Base-by-base conservation (phyloP, 1,284 basidiomycete genomes). In the Chiua sp. region DNA sequence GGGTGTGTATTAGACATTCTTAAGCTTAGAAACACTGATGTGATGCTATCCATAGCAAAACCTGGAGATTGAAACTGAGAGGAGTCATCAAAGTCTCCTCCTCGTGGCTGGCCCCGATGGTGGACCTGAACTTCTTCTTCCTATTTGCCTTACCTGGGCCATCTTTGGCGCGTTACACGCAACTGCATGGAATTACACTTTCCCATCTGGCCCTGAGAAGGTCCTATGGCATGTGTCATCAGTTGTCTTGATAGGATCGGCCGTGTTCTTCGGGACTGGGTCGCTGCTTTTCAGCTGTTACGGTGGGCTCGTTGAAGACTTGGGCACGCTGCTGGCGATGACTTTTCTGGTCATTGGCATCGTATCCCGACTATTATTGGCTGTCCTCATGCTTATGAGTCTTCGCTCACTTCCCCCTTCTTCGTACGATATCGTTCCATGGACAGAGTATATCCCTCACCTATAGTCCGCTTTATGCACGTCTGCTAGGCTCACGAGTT, bases 161-260 rank as follows among this genome's bases (percentile, higher is more conserved):
- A 22, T 54, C 37, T 49, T 56, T 22, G 57, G 60, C 13, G 30
- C 32, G n/a, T 20, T 60, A 0, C 60, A 61, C 8, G 26, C n/a
- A 10, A 33, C 52, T 8, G 53, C 60, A 8, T 61, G 57, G 60
- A 51, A 55, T 53, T 56, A 55, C 23, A 30, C 23, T 10, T 61
- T 60, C n/a, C 53, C 50, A 11, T 52, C 49, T 3, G n/a, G 16
- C 4, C 23, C 12, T 12, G 53, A 60, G 53, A 48, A 46, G 39
- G 26, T 7, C 1, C 8, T 49, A 3, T 55, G 50, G 60, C 50
- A 53, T 32, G 46, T 55, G 10, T 32, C 51, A 3, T 59, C 60
- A n/a, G 42, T 61, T 4, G 15, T 23, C 18, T 23, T 59, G 44
- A 37, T 28, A 13, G 47, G 18, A 32, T 7, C 28, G 4, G 56